Evolutionary conservation across 2,329 filamentous ascomycete genomes (phyloP).

Genomic region (Diplodia mutila): DNA sequence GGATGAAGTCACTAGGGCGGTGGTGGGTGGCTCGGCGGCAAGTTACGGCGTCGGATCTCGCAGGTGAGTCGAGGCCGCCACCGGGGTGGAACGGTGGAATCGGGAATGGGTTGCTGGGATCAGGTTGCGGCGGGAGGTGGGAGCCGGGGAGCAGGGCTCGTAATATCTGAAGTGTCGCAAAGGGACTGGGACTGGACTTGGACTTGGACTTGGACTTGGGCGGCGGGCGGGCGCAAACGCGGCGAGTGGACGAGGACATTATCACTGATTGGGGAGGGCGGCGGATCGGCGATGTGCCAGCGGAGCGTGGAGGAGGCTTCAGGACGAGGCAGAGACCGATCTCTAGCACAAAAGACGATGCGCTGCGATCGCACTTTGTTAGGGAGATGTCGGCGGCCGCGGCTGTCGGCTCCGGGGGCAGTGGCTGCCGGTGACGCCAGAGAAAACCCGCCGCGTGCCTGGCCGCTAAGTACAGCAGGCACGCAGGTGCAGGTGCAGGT

Average conservation of each 20-base stretch:
- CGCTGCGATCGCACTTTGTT: conserved; percentile 21
- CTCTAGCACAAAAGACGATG: conserved; percentile 21
- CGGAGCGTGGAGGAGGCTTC: conserved; percentile 20
- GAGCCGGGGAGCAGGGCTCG: not conserved
- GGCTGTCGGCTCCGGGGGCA: too few relatives aligned
- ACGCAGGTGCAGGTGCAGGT: too few relatives aligned
- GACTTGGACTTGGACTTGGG: too few relatives aligned
- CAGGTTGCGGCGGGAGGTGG: not conserved
- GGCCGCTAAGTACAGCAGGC: too few relatives aligned
- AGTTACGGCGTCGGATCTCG: conserved; percentile 1
- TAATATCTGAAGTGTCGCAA: too few relatives aligned
- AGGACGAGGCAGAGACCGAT: conserved; percentile 16
- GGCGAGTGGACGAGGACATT: conserved; percentile 13
- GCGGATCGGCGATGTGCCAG: conserved; percentile 23
- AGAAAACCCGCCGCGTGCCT: not conserved
- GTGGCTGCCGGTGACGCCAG: not conserved
- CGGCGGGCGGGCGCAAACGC: not conserved
- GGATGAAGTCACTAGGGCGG: conserved; percentile 20
- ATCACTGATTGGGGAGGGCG: conserved; percentile 19
- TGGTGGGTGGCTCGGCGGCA: not conserved
- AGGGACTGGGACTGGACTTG: too few relatives aligned
- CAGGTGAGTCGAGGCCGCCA: conserved; percentile 11
- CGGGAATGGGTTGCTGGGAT: not conserved
- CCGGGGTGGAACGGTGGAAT: not conserved
- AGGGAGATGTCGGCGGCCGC: conserved; percentile 5